Conservation (phyloP, 306 rosid species). For the Gastrolobium villosum region DNA sequence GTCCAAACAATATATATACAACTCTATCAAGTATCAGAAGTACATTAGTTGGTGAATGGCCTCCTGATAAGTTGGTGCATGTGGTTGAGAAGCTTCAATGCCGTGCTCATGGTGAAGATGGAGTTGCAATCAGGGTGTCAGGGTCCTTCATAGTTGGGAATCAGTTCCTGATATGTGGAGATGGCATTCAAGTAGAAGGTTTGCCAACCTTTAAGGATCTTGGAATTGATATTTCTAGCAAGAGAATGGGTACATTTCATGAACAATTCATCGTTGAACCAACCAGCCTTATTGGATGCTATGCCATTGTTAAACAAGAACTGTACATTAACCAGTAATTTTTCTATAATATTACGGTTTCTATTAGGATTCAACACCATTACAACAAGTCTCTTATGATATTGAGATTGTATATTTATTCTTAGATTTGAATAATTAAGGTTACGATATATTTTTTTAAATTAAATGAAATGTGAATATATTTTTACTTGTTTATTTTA, state of each 20-base stretch:
- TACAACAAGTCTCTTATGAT: neutral
- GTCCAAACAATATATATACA: constrained; percentile 68
- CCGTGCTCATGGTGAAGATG: constrained; percentile 78
- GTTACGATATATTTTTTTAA: too few species aligned
- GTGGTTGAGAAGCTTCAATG: constrained; percentile 93
- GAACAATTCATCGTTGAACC: constrained; percentile 91
- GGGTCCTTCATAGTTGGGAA: constrained; percentile 91
- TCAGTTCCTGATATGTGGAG: constrained; percentile 97
- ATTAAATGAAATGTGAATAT: too few species aligned
- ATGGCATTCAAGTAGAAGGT: constrained; percentile 94
- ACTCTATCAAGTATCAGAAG: constrained; percentile 71
- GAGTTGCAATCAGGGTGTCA: constrained; percentile 89
- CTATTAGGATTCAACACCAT: constrained; percentile 10
- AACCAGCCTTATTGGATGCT: constrained; percentile 77
- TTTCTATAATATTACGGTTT: neutral
- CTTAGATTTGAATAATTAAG: too few species aligned
- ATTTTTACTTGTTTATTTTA: too few species aligned
- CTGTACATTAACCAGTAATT: constrained; percentile 74
- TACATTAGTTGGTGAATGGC: constrained; percentile 92
- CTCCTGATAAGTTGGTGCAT: constrained; percentile 90
- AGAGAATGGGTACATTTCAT: constrained; percentile 86
- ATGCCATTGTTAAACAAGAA: constrained; percentile 82
- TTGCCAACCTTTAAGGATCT: constrained; percentile 90
- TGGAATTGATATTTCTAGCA: constrained; percentile 73
- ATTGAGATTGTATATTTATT: too few species aligned